Conservation (phyloP, 2,329 filamentous ascomycete genomes). For the Fusarium sp. region DNA sequence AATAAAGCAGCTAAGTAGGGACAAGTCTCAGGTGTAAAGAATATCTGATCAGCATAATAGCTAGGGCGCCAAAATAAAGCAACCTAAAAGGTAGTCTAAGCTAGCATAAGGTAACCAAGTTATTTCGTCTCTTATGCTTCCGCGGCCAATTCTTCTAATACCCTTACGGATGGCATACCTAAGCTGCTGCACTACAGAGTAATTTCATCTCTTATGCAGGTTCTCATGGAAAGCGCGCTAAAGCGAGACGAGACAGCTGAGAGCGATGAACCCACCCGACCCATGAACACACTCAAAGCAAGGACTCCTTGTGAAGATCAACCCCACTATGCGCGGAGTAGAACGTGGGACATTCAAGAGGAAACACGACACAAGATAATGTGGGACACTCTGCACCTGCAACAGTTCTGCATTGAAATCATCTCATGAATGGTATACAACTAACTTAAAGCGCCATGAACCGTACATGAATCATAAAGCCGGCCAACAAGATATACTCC, state of each 20-base stretch:
- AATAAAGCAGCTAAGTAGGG: background rate
- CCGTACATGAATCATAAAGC: constrained; percentile 44
- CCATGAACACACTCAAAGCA: background rate
- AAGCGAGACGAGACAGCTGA: background rate
- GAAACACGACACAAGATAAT: background rate
- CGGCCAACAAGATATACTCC: constrained; percentile 14
- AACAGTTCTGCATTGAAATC: constrained; percentile 20
- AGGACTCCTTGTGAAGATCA: constrained; percentile 28
- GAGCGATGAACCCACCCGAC: background rate
- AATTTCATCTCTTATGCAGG: background rate
- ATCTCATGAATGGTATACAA: constrained; percentile 44
- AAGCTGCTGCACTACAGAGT: background rate
- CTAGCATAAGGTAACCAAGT: too few relatives aligned
- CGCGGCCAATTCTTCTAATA: background rate
- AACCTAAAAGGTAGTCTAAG: background rate
- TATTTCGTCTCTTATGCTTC: too few relatives aligned
- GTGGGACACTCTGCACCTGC: background rate
- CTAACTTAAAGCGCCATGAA: constrained; percentile 28
- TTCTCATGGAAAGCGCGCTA: background rate
- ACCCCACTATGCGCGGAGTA: constrained; percentile 16
- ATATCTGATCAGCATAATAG: background rate
- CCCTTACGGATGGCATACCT: background rate
- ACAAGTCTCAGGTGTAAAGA: background rate
- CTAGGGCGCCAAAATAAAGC: background rate
- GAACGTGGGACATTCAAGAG: background rate